A percentile compares a stretch with the other conserved stretches of the same genome.
Conservation (phyloP, 2,329 filamentous ascomycete genomes). For the Colletotrichum truncatum region DNA sequence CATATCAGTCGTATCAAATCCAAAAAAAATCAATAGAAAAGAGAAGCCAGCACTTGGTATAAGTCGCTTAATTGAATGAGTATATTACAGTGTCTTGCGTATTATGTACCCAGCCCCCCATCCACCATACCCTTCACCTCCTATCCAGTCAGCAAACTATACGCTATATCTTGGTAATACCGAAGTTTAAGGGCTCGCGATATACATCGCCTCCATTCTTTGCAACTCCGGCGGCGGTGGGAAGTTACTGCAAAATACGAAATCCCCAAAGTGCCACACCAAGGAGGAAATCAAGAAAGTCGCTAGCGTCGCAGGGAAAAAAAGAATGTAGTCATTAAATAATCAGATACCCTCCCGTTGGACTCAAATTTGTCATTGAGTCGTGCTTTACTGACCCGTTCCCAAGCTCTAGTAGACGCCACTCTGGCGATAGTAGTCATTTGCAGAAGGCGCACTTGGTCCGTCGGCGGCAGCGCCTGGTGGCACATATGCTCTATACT, state of each 20-base stretch:
- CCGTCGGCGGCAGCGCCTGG: constrained; percentile 47
- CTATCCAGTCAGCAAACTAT: not conserved
- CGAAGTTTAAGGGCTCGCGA: not conserved
- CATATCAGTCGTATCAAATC: too few relatives aligned
- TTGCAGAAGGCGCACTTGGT: constrained; percentile 60
- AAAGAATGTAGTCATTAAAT: constrained; percentile 10
- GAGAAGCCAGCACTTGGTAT: not conserved
- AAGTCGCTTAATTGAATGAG: not conserved
- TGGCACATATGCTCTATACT: constrained; percentile 71
- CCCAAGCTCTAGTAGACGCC: constrained; percentile 37
- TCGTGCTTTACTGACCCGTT: too few relatives aligned
- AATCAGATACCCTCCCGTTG: not conserved
- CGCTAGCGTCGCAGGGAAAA: not conserved
- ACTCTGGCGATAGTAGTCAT: constrained; percentile 64
- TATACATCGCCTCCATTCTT: not conserved
- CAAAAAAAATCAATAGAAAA: too few relatives aligned
- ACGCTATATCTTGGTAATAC: not conserved
- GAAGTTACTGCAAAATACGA: not conserved
- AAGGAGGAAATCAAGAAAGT: not conserved
- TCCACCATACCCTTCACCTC: not conserved
- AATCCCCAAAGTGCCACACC: not conserved
- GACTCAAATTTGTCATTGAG: not conserved
- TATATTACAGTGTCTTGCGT: constrained; percentile 3
- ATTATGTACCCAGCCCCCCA: not conserved
- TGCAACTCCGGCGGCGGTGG: not conserved